These are phyloP conservation scores for Exserohilum turcica DNA, from an alignment of 2,329 filamentous ascomycete genomes.

Conservation along the genomic window DNA sequence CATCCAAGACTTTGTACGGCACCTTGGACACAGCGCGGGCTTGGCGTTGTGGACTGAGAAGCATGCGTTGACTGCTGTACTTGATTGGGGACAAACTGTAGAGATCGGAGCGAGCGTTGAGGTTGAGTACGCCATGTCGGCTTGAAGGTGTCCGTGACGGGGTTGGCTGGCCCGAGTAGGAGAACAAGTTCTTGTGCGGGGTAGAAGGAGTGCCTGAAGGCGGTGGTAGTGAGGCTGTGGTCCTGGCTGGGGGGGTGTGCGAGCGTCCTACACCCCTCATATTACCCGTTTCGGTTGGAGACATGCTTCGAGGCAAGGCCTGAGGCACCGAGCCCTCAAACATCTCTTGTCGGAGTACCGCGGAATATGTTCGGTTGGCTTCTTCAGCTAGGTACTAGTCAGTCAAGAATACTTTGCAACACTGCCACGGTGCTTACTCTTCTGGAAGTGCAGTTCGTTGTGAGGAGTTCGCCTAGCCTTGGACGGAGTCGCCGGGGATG, in stretches of 20 bases:
- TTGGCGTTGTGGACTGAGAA: slow-evolving; percentile 86
- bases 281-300: slow-evolving; percentile 57
- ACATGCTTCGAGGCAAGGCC: slow-evolving; percentile 65
- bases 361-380: slow-evolving; percentile 91
- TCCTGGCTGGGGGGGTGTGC: slow-evolving; percentile 77
- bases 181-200: slow-evolving; percentile 96
- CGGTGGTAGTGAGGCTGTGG: slow-evolving; percentile 67
- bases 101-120: slow-evolving; percentile 88
- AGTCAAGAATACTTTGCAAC: slow-evolving; percentile 6
- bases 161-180: slow-evolving; percentile 84
- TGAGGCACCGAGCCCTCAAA: slow-evolving; percentile 92
- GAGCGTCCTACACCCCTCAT: slow-evolving; percentile 71
- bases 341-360: slow-evolving; percentile 83
- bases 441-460: slow-evolving; percentile 92
- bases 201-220: slow-evolving; percentile 85
- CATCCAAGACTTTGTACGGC: slow-evolving; percentile 96
- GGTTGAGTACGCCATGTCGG: slow-evolving; percentile 76
- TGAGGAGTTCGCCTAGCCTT: slow-evolving; percentile 82
- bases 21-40: slow-evolving; percentile 93
- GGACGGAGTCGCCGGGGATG: slow-evolving; percentile 88
- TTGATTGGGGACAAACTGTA: slow-evolving; percentile 96
- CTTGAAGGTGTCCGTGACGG: slow-evolving; percentile 88
- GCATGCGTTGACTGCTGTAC: slow-evolving; percentile 89
- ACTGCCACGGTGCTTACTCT: slow-evolving; percentile 56
- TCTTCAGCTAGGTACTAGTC: slow-evolving; percentile 70